Evolutionary conservation across 1,139 yeast species (phyloP).

Genomic region (Hyphopichia fennica): DNA sequence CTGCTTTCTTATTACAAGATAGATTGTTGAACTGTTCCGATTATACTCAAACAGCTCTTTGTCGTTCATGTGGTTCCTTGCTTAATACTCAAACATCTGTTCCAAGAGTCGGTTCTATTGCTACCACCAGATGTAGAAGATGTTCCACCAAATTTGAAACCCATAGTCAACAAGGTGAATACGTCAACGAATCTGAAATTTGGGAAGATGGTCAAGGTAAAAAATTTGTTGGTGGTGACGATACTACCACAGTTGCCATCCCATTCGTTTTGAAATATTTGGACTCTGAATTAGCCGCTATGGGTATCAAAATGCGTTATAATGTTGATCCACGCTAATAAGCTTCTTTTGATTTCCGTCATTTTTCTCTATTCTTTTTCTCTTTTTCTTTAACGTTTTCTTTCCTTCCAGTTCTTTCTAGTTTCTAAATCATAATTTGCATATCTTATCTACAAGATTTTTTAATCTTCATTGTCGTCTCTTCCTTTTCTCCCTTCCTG

Average conservation of each 20-base stretch:
- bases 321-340: slow-evolving; percentile 63
- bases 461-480: neutral
- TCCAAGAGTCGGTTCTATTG: slow-evolving; percentile 82
- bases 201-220: slow-evolving; percentile 99
- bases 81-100: slow-evolving; percentile 87
- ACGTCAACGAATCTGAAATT: slow-evolving; percentile 69
- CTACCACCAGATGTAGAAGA: slow-evolving; percentile 84
- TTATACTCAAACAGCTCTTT: slow-evolving; percentile 85
- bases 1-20: slow-evolving; percentile 94
- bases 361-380: slow-evolving; percentile 3
- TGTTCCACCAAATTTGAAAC: slow-evolving; percentile 71
- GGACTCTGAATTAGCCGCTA: slow-evolving; percentile 94
- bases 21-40: slow-evolving; percentile 94
- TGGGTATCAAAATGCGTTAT: slow-evolving; percentile 94
- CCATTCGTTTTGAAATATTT: slow-evolving; percentile 95
- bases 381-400: neutral
- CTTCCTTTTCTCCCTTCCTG: neutral
- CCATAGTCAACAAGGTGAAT: slow-evolving; percentile 36
- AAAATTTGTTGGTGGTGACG: slow-evolving; percentile 86
- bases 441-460: neutral
- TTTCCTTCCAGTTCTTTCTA: neutral
- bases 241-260: slow-evolving; percentile 91
- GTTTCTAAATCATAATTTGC: neutral
- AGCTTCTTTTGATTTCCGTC: neutral
- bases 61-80: slow-evolving; percentile 92